Conservation (phyloP, 2,329 filamentous ascomycete species). For the Fusarium stilboides region DNA sequence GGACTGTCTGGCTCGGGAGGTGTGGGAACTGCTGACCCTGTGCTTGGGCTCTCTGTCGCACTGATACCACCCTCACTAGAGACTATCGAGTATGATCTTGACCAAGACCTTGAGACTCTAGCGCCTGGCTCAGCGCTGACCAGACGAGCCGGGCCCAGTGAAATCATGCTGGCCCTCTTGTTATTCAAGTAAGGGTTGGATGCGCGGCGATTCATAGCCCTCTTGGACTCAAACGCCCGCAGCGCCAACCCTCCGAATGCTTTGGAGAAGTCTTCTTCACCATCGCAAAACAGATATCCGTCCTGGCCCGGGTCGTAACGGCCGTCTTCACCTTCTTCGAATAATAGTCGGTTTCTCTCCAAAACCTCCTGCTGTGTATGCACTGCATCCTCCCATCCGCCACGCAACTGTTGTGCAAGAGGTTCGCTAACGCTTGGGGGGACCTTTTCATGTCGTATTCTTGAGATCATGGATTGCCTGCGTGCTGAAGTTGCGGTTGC, state of each 20-base stretch:
- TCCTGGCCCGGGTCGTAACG: conserved; percentile 36
- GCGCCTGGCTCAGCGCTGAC: conserved; percentile 39
- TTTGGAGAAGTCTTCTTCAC: conserved; percentile 51
- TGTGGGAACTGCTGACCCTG: conserved; percentile 55
- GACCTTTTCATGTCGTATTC: conserved; percentile 53
- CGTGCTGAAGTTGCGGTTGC: conserved; percentile 48
- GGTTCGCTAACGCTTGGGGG: conserved; percentile 51
- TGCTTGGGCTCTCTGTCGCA: conserved; percentile 56
- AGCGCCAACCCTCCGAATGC: conserved; percentile 58
- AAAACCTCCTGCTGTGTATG: conserved; percentile 54
- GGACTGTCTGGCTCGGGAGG: conserved; percentile 57
- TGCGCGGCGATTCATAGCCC: conserved; percentile 42
- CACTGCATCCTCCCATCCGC: conserved; percentile 58
- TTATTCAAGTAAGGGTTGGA: conserved; percentile 38
- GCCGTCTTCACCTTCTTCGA: conserved; percentile 50
- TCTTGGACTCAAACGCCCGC: conserved; percentile 50
- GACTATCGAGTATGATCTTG: conserved; percentile 52
- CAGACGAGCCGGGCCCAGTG: conserved; percentile 42
- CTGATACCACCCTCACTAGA: conserved; percentile 58
- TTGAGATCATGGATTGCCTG: conserved; percentile 55
- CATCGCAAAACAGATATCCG: conserved; percentile 34
- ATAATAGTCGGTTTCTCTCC: conserved; percentile 54
- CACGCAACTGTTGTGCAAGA: conserved; percentile 56
- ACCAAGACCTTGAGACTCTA: conserved; percentile 41
- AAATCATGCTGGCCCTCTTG: conserved; percentile 47